Evolutionary conservation across 768 basidiomycete genomes (phyloP), one percentile per base, ranked within the genome.

Genomic region (Mycena epipterygia): DNA sequence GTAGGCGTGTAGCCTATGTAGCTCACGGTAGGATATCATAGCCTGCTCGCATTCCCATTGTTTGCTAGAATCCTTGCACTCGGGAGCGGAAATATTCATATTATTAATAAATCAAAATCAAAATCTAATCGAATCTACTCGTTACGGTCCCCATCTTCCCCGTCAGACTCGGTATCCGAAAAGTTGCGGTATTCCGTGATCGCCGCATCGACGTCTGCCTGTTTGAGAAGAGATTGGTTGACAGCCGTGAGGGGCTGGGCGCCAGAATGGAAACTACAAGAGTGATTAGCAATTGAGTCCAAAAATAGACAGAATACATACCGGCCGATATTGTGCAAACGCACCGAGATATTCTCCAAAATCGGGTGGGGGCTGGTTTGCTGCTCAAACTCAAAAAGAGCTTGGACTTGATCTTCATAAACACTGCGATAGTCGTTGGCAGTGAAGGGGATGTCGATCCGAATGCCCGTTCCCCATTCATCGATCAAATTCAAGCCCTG

Each of bases 401-500:
- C 27, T 3, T 49, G 37, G 41, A 76, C 29, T 30, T 76, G 74
- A 30, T 14, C 25, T 4, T 65, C 46, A 30, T 76, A 76, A 17
- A 73, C 49, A 1, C 19, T 21, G 30, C 69, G 67, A 51, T 76
- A 76, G 1, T 70, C 67, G n/a, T 57, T 62, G 12, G 70, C 70
- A 16, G 52, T 66, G 64, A 76, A 76, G 1, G 70, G 44, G 55
- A 71, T 27, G 27, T 65, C 59, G 21, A 60, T 71, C n/a, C 55
- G 32, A 27, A 59, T 70, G 13, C 75, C 74, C 3, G 71, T 73
- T 3, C 46, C 14, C 55, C 64, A 71, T 41, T 77, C 74, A 32
- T 77, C 74, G 41, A 77, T 73, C 23, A 29, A 39, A 35, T 66
- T 61, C 42, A 74, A 73, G 30, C 59, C 61, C 76, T 77, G 29